Conservation (phyloP, 192 early-diverging fungal genomes). For the Coemansia interrupta region DNA sequence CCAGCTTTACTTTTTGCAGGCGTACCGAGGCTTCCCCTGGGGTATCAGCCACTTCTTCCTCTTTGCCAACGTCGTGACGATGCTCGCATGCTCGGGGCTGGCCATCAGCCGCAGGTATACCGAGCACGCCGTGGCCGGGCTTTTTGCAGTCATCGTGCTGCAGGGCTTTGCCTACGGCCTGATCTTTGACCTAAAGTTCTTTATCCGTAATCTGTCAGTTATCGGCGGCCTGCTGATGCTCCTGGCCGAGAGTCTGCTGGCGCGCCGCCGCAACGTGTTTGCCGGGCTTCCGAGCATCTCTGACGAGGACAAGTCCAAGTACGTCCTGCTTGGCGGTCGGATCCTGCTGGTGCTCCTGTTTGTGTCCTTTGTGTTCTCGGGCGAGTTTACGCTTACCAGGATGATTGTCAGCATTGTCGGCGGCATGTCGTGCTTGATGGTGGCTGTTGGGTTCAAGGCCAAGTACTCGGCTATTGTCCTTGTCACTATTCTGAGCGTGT, state of each 20-base stretch:
- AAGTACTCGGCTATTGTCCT: constrained; percentile 94
- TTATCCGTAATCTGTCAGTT: constrained; percentile 91
- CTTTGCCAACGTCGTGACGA: constrained; percentile 74
- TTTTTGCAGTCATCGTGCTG: constrained; percentile 76
- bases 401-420: constrained; percentile 70
- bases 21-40: constrained; percentile 75
- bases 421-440: constrained; percentile 84
- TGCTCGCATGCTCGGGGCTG: constrained; percentile 79
- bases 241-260: constrained; percentile 72
- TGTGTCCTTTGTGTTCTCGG: constrained; percentile 82
- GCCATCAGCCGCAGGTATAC: constrained; percentile 81
- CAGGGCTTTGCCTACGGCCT: constrained; percentile 95
- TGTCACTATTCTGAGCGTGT: constrained; percentile 81
- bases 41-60: constrained; percentile 86
- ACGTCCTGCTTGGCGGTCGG: constrained; percentile 88
- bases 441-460: constrained; percentile 96
- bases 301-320: constrained; percentile 82
- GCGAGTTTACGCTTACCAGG: constrained; percentile 71
- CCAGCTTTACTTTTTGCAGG: constrained; percentile 81
- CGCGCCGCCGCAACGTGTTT: constrained; percentile 72
- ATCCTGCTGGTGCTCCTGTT: constrained; percentile 91
- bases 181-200: constrained; percentile 83
- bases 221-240: constrained; percentile 93
- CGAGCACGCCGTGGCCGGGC: constrained; percentile 76
- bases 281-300: constrained; percentile 82